These are phyloP conservation scores for Pleurotus tuber-regium DNA, from an alignment of 768 basidiomycete genomes.

Conservation along the genomic window DNA sequence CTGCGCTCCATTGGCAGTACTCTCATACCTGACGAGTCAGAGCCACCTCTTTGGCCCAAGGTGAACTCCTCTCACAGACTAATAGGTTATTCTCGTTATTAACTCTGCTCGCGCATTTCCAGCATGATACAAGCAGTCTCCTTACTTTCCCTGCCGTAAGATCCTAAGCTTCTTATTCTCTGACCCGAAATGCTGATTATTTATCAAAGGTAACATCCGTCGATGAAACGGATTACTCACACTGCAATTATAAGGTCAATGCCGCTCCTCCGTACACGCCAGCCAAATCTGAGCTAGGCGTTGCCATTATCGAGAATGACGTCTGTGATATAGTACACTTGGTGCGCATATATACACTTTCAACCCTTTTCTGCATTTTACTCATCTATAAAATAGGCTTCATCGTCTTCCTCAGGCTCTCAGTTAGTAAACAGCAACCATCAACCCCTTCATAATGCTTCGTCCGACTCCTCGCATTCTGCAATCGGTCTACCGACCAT, in stretches of 20 bases:
- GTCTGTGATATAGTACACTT: background rate
- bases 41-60: constrained; percentile 1
- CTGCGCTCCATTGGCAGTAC: background rate
- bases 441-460: background rate
- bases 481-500: constrained; percentile 1
- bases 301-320: background rate
- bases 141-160: constrained; percentile 18
- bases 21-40: background rate
- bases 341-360: constrained; percentile 8
- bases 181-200: background rate
- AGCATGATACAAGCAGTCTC: constrained; percentile 4
- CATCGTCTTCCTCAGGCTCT: background rate
- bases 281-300: background rate
- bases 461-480: background rate
- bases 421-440: background rate
- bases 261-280: background rate
- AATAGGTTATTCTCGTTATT: constrained; percentile 9
- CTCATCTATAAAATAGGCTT: constrained; percentile 1
- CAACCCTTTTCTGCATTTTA: background rate
- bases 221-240: background rate
- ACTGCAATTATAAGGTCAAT: background rate
- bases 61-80: background rate
- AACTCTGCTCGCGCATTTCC: background rate
- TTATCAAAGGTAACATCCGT: background rate
- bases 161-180: background rate